These are phyloP conservation scores for Gliomastix tumulicola DNA, from an alignment of 2,329 filamentous ascomycete genomes.

Conservation along the genomic window DNA sequence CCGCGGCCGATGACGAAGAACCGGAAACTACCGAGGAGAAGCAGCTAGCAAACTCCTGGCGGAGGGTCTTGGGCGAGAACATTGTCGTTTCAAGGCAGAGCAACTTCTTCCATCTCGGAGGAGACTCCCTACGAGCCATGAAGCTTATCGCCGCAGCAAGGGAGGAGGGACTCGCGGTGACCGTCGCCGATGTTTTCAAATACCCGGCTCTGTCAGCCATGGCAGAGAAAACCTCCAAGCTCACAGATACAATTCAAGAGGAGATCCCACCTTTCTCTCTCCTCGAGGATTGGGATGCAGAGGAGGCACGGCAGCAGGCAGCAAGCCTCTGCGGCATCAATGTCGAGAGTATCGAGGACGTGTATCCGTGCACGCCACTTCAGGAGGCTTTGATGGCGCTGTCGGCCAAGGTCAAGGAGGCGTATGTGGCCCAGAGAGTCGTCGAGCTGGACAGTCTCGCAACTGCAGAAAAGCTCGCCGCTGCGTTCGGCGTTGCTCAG, in stretches of 20 bases:
- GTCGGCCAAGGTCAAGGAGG: conserved; percentile 40
- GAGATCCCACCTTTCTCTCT: conserved; percentile 30
- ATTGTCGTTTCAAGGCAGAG: conserved; percentile 25
- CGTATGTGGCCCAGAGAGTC: conserved; percentile 45
- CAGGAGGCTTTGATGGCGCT: conserved; percentile 49
- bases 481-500: conserved; percentile 32
- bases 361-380: conserved; percentile 47
- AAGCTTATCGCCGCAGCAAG: conserved; percentile 36
- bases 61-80: conserved; percentile 24
- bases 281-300: conserved; percentile 23
- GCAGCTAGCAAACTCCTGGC: conserved; percentile 28
- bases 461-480: conserved; percentile 28
- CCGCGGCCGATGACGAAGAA: conserved; percentile 17
- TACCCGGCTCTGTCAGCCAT: conserved; percentile 34
- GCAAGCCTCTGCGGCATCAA: conserved; percentile 31
- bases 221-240: conserved; percentile 21
- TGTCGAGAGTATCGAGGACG: conserved; percentile 32
- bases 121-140: conserved; percentile 47
- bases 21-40: conserved; percentile 29
- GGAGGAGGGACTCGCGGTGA: conserved; percentile 27
- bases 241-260: conserved; percentile 12
- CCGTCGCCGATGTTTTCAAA: conserved; percentile 38
- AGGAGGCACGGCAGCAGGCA: conserved; percentile 25
- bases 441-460: conserved; percentile 27
- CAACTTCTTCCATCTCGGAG: conserved; percentile 40